Percentiles rank a stretch among this genome's conserved stretches.
These are phyloP conservation scores for Arachis monticola DNA, from an alignment of 331 rosid species.

Conservation along the genomic window DNA sequence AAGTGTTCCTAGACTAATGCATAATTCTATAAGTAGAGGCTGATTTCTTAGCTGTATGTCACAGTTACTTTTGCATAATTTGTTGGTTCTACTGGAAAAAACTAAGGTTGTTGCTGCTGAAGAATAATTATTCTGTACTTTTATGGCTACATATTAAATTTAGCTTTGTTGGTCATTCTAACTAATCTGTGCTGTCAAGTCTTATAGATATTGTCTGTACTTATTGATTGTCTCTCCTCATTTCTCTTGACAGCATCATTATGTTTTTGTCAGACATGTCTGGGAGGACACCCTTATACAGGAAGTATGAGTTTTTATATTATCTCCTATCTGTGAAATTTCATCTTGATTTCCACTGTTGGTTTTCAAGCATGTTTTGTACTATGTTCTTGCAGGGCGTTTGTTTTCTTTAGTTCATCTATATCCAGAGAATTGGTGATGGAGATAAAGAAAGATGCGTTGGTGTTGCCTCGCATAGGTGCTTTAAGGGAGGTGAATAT, in stretches of 20 bases:
- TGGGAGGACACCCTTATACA: conserved; percentile 84
- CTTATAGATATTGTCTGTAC: conserved; percentile 23
- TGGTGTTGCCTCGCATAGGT: conserved; percentile 85
- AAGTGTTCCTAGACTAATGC: conserved; percentile 19
- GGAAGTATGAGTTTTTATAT: conserved; percentile 71
- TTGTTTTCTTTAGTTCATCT: conserved; percentile 94
- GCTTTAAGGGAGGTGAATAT: conserved; percentile 82
- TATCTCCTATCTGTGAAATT: conserved; percentile 21
- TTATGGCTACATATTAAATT: conserved; percentile 14
- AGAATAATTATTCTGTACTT: conserved; percentile 25
- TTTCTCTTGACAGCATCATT: conserved; percentile 63
- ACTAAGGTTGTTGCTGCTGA: not conserved
- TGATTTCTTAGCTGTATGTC: conserved; percentile 27
- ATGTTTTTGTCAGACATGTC: conserved; percentile 96
- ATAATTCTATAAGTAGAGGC: not conserved
- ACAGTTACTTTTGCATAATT: conserved; percentile 36
- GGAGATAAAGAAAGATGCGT: conserved; percentile 70
- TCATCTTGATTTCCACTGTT: conserved; percentile 35
- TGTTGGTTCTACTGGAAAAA: conserved; percentile 33
- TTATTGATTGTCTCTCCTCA: conserved; percentile 41
- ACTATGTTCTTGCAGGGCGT: conserved; percentile 70
- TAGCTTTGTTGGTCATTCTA: conserved; percentile 28
- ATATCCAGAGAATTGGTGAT: conserved; percentile 71
- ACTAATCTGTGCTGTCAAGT: conserved; percentile 4
- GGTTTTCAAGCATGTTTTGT: conserved; percentile 41